Base-by-base conservation (phyloP, 306 rosid species). In the Gastrolobium bilobum region DNA sequence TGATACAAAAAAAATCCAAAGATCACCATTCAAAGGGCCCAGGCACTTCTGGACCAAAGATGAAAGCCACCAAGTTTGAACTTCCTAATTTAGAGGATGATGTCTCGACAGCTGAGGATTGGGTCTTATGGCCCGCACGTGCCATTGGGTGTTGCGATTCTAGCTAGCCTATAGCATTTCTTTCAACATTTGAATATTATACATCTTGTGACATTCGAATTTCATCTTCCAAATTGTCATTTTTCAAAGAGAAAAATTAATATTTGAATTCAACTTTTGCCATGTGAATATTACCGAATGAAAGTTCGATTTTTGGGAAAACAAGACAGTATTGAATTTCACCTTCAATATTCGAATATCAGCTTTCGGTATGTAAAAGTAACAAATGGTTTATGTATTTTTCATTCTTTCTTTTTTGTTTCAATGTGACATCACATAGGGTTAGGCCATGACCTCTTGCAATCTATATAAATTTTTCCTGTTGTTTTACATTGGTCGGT, bases 111-210 rank as follows among this genome's bases (percentile, higher is more conserved):
- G 53, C 65, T 0, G 50, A 53, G 20, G 63, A 71, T 71, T 54
- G 50, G 51, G 65, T 53, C 13, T 53, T 71, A 39, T 71, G 65
- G 64, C 77, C 77, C 38, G 65, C 65, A 38, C 64, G 65, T 38
- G 51, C 10, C 10, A 71, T 71, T 38, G 65, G 65, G 34, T 54
- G 53, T 54, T 53, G 65, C n/a, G 38, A 71, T 50, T 48, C 3
- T 37, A 64, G 51, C 0, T 48, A 11, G 26, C 1, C 13, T 50
- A 6, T 50, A 50, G 20, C 20, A 13, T 50, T 20, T 20, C 26
- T 20, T 20, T 20, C 26, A 20, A 20, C 26, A 20, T 20, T 20
- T 20, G 26, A 20, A 20, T 20, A 20, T 20, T 20, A 0, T 20
- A 20, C 26, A 20, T 20, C 26, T 20, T 20, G 26, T 20, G 26